A percentile compares a stretch with the other conserved stretches of the same genome.
phyloP scores from a whole-genome alignment of 2,329 filamentous ascomycete species.

The Sclerotinia trifoliorum region DNA sequence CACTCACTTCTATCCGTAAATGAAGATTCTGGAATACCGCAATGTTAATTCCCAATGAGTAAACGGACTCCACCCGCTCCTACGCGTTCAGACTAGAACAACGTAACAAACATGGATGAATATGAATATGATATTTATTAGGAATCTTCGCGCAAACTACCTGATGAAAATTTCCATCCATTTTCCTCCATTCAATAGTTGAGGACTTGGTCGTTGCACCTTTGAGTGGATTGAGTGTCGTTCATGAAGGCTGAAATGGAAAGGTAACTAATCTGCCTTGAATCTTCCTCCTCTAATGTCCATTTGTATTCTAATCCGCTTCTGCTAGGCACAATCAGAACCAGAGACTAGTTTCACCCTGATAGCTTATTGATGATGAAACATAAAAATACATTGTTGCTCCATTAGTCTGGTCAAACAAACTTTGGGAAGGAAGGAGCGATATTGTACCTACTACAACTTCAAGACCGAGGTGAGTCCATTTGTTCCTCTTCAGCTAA shows the following conservation, averaged over 20 bases:
- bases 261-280: no score
- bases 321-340: background rate
- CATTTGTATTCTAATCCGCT: background rate
- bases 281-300: background rate
- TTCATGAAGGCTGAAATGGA: background rate
- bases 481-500: no score
- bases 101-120: background rate
- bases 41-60: background rate
- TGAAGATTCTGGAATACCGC: background rate
- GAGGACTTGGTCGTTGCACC: fast-evolving
- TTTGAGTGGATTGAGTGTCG: background rate
- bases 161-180: no score
- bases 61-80: background rate
- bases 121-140: background rate
- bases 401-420: background rate
- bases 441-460: background rate
- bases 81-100: no score
- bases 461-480: no score
- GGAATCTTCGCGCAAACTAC: background rate
- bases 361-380: background rate
- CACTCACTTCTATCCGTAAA: background rate
- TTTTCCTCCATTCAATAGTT: background rate
- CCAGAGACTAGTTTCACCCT: no score
- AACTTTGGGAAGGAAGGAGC: no score
- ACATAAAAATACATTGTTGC: background rate